phyloP scores from a whole-genome alignment of 257 asterid genomes.

The Perilla frutescens region DNA sequence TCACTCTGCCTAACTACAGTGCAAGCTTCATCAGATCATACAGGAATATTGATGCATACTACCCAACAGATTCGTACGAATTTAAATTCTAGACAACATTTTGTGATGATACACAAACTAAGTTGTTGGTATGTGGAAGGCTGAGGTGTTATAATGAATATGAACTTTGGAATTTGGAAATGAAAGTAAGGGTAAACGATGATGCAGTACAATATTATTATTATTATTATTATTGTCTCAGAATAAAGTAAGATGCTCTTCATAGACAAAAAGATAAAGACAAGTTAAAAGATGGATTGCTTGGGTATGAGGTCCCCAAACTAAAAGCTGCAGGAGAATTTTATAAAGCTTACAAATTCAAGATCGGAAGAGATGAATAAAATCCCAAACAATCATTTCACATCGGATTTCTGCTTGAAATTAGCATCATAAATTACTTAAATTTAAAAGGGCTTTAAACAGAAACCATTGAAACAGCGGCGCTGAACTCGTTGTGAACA shows the following conservation, averaged over 20 bases:
- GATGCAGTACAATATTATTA: neutral
- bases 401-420: neutral
- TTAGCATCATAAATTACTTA: neutral
- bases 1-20: no score
- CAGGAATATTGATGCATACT: no score
- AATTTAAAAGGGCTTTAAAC: neutral
- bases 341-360: conserved; percentile 6
- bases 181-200: neutral
- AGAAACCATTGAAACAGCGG: neutral
- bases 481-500: neutral
- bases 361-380: neutral
- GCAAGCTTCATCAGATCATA: no score
- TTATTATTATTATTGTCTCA: neutral
- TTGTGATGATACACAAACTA: neutral
- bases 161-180: conserved; percentile 10
- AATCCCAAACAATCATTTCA: neutral
- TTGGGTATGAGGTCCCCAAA: conserved; percentile 20
- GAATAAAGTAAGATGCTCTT: conserved; percentile 38
- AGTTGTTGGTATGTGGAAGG: neutral
- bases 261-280: conserved; percentile 7
- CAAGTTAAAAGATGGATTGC: neutral
- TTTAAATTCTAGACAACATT: no score
- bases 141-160: neutral
- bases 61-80: no score
- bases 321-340: neutral